These are phyloP conservation scores for Biscogniauxia mediterranea DNA, from an alignment of 2,329 filamentous ascomycete species.

Conservation along the genomic window DNA sequence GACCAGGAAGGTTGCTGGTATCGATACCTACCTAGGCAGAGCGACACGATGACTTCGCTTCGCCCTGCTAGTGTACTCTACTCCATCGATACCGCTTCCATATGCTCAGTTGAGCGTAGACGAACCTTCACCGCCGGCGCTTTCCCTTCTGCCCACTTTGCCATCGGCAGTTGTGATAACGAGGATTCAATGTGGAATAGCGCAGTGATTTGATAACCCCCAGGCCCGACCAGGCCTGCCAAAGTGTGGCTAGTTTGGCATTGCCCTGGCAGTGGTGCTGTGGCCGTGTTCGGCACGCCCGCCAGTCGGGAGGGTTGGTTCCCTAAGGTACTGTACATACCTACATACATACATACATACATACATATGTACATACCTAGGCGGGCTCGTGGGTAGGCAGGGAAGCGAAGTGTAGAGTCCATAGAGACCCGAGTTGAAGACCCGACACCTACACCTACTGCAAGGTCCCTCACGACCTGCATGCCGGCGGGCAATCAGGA, in stretches of 20 bases:
- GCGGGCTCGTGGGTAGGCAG: background rate
- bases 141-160: background rate
- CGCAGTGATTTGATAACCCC: background rate
- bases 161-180: background rate
- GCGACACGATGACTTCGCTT: background rate
- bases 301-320: background rate
- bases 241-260: background rate
- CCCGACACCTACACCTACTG: background rate
- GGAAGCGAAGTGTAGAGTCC: background rate
- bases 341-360: too few relatives aligned
- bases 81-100: background rate
- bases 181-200: background rate
- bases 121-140: background rate
- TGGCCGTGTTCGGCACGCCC: background rate
- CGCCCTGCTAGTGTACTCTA: background rate
- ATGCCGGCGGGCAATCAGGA: background rate
- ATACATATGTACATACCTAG: background rate
- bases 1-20: background rate
- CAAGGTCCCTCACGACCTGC: conserved; percentile 1
- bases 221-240: too few relatives aligned
- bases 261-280: background rate
- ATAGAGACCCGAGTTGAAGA: background rate
- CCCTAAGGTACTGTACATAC: background rate
- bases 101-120: background rate
- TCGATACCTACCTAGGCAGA: background rate